Base-by-base conservation (phyloP, 2,329 filamentous ascomycete genomes). In the Fusarium concolor region DNA sequence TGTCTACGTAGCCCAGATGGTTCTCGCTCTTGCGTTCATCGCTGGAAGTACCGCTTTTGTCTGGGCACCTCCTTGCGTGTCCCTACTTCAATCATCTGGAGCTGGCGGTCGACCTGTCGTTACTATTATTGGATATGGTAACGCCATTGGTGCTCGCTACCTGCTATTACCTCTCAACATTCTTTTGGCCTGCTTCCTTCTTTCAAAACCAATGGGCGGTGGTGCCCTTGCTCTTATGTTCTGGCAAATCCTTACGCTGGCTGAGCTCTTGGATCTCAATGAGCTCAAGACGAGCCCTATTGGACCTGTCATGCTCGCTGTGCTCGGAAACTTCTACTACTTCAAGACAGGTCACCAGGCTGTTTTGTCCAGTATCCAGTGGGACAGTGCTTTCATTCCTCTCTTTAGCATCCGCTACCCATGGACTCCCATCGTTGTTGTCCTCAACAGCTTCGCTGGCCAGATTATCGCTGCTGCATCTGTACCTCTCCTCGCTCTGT, bases 301-400 rank as follows among this genome's bases (percentile, higher is more conserved):
- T 72, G 95, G 94, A 0, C 94, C 96, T 20, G 83, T 96, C 38
- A 85, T 96, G 66, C 87, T 98, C 26, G 95, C 90, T 12, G 81
- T 98, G n/a, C 87, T 99, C 1, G 96, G 94, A 62, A 93, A 92
- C 74, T 97, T 95, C 79, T 90, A 97, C 82, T 99, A 90, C 83
- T 99, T 99, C 88, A 97, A 97, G 77, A 99, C 96, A 0, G 96
- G 96, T 64, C 96, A 99, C 79, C 95, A 98, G 80, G 95, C 95
- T 14, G 91, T 90, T 0, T 86, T 97, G 24, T 87, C 90, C 71
- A 92, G 89, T 69, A 95, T 99, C 75, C 96, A 99, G 76, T 99
- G 96, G 96, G 96, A 99, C 80, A 88, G 89, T 20, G 95, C 94
- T 5, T 99, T 99, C 80, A 92, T 99, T 70, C 92, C 95, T 0